A percentile compares a stretch with the other conserved stretches of the same genome.
phyloP scores from a whole-genome alignment of 768 basidiomycete species.

The Strobilomyces dryophilus region DNA sequence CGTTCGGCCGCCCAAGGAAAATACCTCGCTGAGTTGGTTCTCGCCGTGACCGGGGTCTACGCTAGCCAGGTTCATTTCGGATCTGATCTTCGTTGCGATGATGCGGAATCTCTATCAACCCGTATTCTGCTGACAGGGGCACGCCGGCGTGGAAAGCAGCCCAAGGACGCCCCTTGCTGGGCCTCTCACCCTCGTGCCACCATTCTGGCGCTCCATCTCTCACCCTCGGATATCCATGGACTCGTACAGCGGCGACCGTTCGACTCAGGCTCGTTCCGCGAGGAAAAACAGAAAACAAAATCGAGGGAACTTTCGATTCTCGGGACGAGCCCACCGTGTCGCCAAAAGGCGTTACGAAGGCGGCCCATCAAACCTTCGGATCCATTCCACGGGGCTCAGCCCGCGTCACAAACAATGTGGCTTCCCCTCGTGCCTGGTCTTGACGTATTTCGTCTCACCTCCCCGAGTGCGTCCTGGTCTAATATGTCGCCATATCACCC shows the following conservation, averaged over 20 bases:
- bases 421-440: constrained; percentile 14
- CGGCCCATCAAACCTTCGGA: constrained; percentile 20
- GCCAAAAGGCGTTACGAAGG: background rate
- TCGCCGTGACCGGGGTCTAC: constrained; percentile 18
- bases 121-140: constrained; percentile 24
- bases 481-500: background rate
- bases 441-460: constrained; percentile 1
- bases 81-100: constrained; percentile 28
- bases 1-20: constrained; percentile 4
- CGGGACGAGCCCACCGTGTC: background rate
- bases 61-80: background rate
- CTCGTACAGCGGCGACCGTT: background rate
- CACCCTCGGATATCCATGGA: constrained; percentile 20
- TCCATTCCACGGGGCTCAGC: constrained; percentile 9
- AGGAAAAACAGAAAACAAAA: background rate
- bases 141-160: constrained; percentile 26
- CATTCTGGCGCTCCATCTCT: constrained; percentile 5
- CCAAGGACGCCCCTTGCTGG: constrained; percentile 12
- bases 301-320: background rate
- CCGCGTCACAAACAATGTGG: constrained; percentile 8
- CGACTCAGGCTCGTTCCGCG: background rate
- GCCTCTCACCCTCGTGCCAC: constrained; percentile 11
- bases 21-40: background rate
- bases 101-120: constrained; percentile 12
- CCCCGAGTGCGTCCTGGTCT: background rate